These are phyloP conservation scores for Solanum chmielewskii DNA, from an alignment of 257 asterid genomes.

Conservation along the genomic window DNA sequence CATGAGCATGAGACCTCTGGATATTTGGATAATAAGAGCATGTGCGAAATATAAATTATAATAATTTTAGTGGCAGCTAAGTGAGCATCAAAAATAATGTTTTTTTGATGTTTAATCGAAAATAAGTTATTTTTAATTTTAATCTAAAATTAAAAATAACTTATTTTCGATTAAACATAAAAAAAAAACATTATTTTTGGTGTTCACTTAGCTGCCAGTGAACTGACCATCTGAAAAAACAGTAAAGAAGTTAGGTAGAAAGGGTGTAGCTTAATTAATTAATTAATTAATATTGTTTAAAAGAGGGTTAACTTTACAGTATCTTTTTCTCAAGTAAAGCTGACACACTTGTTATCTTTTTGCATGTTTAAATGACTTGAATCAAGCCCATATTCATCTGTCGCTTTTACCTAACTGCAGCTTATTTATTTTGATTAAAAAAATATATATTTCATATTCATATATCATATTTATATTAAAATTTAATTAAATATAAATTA, in stretches of 20 bases:
- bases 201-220: background rate
- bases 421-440: background rate
- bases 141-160: too few species aligned
- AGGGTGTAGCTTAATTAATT: background rate
- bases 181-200: background rate
- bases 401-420: background rate
- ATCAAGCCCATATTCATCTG: background rate
- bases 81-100: too few species aligned
- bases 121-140: too few species aligned
- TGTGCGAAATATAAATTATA: too few species aligned
- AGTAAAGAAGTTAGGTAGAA: background rate
- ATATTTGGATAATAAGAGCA: background rate
- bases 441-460: too few species aligned
- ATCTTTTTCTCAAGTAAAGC: background rate
- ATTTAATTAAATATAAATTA: too few species aligned
- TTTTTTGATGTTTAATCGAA: too few species aligned
- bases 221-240: background rate
- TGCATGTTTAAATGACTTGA: background rate
- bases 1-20: background rate
- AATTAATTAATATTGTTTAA: background rate
- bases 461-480: too few species aligned
- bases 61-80: too few species aligned
- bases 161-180: accelerated
- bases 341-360: background rate
- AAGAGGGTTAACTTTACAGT: background rate